phyloP scores from a whole-genome alignment of 225 moss, liverwort and hornwort species.

The Ulota crispa region DNA sequence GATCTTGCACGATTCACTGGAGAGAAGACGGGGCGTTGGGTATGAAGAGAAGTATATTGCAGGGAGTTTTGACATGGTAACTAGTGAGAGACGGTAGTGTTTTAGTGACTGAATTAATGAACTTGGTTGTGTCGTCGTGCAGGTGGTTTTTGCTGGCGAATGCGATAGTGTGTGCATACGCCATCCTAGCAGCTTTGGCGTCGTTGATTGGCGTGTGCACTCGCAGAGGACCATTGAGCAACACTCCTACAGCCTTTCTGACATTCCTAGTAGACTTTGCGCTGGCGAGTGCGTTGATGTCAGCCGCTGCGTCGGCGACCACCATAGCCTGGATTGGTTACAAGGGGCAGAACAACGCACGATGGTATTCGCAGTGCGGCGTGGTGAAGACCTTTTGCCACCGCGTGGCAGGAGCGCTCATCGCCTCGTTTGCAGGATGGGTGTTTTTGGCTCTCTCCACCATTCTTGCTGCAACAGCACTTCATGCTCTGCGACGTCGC shows the following conservation, averaged over 20 bases:
- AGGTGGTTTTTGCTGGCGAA: conserved; percentile 59
- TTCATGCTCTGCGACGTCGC: conserved; percentile 31
- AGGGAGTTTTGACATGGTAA: background rate
- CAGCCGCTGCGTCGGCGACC: conserved; percentile 38
- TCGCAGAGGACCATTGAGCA: conserved; percentile 32
- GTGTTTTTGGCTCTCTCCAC: conserved; percentile 46
- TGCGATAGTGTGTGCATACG: conserved; percentile 44
- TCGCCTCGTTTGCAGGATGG: conserved; percentile 39
- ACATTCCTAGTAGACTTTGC: conserved; percentile 45
- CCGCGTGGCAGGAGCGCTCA: conserved; percentile 33
- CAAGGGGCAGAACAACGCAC: background rate
- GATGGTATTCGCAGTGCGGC: conserved; percentile 4
- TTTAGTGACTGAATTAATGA: background rate
- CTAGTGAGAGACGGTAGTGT: background rate
- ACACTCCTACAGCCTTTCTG: conserved; percentile 24
- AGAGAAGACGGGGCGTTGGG: too few relatives aligned
- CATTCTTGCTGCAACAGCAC: conserved; percentile 27
- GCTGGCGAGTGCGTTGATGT: conserved; percentile 36
- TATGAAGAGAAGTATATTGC: accelerated
- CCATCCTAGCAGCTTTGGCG: conserved; percentile 41
- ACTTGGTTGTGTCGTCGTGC: background rate
- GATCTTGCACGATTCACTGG: too few relatives aligned
- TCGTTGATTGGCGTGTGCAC: conserved; percentile 24
- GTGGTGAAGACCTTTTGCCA: background rate
- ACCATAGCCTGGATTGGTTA: conserved; percentile 45